These are phyloP conservation scores for Microcos paniculata DNA, from an alignment of 345 rosid species.

Conservation along the genomic window DNA sequence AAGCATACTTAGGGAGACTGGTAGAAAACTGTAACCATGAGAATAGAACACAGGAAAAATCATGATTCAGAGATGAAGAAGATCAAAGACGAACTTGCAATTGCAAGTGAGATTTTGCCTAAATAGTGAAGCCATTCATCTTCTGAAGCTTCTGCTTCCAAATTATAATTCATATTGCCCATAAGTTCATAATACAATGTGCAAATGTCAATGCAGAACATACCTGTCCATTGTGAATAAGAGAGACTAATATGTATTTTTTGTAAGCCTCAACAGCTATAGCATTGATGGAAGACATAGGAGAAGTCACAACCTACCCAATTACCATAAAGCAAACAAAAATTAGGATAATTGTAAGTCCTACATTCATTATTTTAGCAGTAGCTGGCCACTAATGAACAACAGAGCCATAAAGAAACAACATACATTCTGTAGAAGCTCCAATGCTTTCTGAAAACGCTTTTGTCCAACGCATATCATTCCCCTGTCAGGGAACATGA, in stretches of 20 bases:
- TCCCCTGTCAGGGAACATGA: constrained; percentile 57
- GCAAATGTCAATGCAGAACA: background rate
- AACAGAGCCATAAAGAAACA: constrained; percentile 3
- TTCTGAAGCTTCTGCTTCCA: background rate
- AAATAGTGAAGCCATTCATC: background rate
- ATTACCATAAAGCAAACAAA: constrained; percentile 18
- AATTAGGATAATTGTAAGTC: constrained; percentile 3
- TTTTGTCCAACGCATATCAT: constrained; percentile 93
- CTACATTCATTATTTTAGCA: background rate
- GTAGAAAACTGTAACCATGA: constrained; percentile 54
- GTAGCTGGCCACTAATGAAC: constrained; percentile 9
- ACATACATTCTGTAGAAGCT: constrained; percentile 83
- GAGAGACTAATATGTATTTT: constrained; percentile 82
- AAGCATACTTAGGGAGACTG: constrained; percentile 83
- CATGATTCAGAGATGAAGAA: constrained; percentile 1
- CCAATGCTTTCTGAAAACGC: constrained; percentile 76
- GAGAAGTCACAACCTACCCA: constrained; percentile 87
- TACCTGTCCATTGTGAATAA: constrained; percentile 86
- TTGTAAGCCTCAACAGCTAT: constrained; percentile 92
- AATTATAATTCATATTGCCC: background rate
- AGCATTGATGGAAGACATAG: constrained; percentile 73
- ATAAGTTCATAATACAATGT: constrained; percentile 2
- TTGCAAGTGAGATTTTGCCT: background rate
- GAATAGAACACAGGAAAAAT: constrained; percentile 10
- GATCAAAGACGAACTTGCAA: background rate